Base-by-base conservation (phyloP, 2,329 filamentous ascomycete genomes). In the Penicillium sp. region DNA sequence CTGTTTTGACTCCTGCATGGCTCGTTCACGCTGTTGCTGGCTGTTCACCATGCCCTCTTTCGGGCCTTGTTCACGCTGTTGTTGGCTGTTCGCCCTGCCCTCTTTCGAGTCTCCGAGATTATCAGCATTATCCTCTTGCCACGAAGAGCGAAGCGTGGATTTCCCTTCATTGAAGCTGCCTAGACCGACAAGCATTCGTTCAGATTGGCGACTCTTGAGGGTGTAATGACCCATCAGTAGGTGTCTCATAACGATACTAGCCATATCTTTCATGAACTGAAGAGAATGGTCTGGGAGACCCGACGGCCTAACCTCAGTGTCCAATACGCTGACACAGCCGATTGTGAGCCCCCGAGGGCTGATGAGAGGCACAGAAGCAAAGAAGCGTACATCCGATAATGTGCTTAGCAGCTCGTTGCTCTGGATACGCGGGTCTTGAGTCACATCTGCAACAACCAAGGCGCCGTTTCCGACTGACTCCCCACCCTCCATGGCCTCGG, bases 321-420 rank as follows among this genome's bases (percentile, higher is more conserved):
- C 80, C 2, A 79, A 69, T 1, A 84, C 75, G 38, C 74, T 73
- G 48, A 78, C 80, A 1, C 73, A 73, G n/a, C 82, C 82, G 42
- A 85, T 81, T 23, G 69, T 69, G 46, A 75, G 72, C 18, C 77
- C 74, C 29, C 72, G 72, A 0, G 72, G 74, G 8, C 77, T 80
- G 22, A 74, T 69, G 37, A 85, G 79, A 0, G 81, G 81, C 0
- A 83, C 79, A 4, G 72, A 75, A 4, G 74, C 75, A 46, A 78
- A 77, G 57, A 80, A 80, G 18, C 63, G 60, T 6, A 70, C 48
- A 18, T 65, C 51, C 0, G 65, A 60, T 6, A 57, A 40, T 3
- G 49, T 55, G 0, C 45, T 42, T 1, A 71, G 62, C 11, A 66
- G 53, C 7, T 52, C 45, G 20, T 52, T 53, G 23, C 55, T 18